These are phyloP conservation scores for Mycena floridula DNA, from an alignment of 768 basidiomycete genomes.

Conservation along the genomic window DNA sequence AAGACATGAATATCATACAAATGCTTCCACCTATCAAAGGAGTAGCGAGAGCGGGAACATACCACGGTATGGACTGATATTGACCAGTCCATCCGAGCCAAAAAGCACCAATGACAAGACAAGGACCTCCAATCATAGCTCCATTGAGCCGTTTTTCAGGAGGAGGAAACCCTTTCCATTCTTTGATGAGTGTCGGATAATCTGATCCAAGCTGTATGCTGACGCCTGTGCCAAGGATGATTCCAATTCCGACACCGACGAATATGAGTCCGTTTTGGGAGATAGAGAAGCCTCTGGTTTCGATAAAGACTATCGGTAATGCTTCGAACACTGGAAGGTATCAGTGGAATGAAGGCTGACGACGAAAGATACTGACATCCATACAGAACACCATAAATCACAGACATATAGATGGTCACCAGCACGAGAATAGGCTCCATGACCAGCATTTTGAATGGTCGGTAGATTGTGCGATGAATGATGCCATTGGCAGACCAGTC, in stretches of 20 bases:
- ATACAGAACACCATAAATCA: conserved; percentile 46
- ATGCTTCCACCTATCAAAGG: conserved; percentile 23
- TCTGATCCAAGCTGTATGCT: conserved; percentile 17
- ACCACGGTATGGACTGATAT: conserved; percentile 29
- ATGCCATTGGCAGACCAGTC: conserved; percentile 24
- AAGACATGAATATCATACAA: conserved; percentile 51
- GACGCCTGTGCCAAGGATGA: conserved; percentile 21
- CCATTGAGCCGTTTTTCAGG: conserved; percentile 33
- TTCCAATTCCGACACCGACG: conserved; percentile 31
- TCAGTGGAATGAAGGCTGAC: not conserved
- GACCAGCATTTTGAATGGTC: conserved; percentile 46
- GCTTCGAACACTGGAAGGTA: conserved; percentile 25
- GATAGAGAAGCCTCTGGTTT: conserved; percentile 26
- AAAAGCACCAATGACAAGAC: conserved; percentile 28
- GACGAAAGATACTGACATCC: conserved; percentile 34
- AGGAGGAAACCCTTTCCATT: conserved; percentile 34
- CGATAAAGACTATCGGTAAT: conserved; percentile 29
- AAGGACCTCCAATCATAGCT: conserved; percentile 29
- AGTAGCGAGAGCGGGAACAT: conserved; percentile 27
- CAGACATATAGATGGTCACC: conserved; percentile 40
- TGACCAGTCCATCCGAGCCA: conserved; percentile 33
- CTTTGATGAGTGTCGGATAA: conserved; percentile 23
- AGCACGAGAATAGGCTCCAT: conserved; percentile 45
- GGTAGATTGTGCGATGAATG: conserved; percentile 26
- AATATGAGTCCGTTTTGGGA: conserved; percentile 31